Evolutionary conservation across 257 asterid species (phyloP), one percentile per base, ranked within the genome.

Genomic region (Primulina tabacum): DNA sequence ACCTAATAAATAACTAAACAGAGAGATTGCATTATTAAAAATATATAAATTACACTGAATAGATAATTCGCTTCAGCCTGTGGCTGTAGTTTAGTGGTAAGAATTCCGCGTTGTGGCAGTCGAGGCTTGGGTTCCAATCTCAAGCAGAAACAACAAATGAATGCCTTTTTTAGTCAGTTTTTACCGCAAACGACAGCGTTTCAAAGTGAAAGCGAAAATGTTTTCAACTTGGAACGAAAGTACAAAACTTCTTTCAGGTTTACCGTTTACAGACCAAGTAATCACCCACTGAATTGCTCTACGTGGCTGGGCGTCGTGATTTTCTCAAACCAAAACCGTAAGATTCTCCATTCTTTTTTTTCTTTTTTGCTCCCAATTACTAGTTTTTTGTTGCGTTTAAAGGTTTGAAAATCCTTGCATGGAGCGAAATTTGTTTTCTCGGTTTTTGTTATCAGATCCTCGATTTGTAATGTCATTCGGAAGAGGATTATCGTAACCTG

Each of bases 31-130:
- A n/a, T n/a, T n/a, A n/a, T n/a, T n/a, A n/a, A n/a, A n/a, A n/a
- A n/a, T n/a, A n/a, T n/a, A n/a, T n/a, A n/a, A n/a, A n/a, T n/a
- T n/a, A n/a, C n/a, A n/a, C n/a, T n/a, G n/a, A n/a, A n/a, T n/a
- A n/a, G n/a, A n/a, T n/a, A n/a, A n/a, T n/a, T n/a, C n/a, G n/a
- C n/a, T n/a, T n/a, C n/a, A n/a, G 3, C 40, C 7, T 0, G 82
- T 82, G 87, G 87, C 79, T 79, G 82, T 82, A 82, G 85, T 82
- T 79, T 81, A 74, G 86, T 79, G 83, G 83, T 82, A 0, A 84
- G 87, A 82, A 84, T 84, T 84, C 76, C 82, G 82, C 79, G 82
- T 77, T 80, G 83, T 79, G 89, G 87, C 83, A 81, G 79, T 84
- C 79, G 78, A 82, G 87, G 79, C 85, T 79, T 75, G 85, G 83